These are phyloP conservation scores for Coemansia sp. DNA, from an alignment of 192 early-diverging fungal genomes.

Conservation along the genomic window DNA sequence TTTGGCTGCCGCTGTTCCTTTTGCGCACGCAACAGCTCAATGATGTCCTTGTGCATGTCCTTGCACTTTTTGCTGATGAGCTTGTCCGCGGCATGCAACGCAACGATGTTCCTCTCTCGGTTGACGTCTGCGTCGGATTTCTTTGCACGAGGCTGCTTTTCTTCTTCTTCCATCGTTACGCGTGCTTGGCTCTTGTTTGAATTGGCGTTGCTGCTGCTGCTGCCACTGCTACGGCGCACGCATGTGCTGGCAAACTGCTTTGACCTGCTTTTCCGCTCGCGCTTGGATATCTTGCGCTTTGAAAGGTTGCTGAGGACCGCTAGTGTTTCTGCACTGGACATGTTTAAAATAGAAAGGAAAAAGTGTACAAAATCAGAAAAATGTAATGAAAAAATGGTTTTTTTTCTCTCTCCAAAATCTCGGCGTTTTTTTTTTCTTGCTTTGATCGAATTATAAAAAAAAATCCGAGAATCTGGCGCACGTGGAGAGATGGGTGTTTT, in stretches of 20 bases:
- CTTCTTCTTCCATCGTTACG: background rate
- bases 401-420: background rate
- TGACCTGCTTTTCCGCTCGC: constrained; percentile 1
- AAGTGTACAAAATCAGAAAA: background rate
- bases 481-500: background rate
- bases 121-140: constrained; percentile 8
- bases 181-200: background rate
- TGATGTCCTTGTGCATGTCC: constrained; percentile 28
- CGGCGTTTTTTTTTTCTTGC: too few species aligned
- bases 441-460: background rate
- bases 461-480: background rate
- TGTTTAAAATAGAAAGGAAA: constrained; percentile 7
- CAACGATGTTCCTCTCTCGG: constrained; percentile 20
- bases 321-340: constrained; percentile 32
- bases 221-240: constrained; percentile 1
- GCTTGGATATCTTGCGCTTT: constrained; percentile 36
- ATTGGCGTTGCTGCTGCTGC: background rate
- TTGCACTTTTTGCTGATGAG: constrained; percentile 26
- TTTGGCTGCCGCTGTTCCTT: constrained; percentile 35
- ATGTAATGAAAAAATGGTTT: background rate
- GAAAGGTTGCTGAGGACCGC: constrained; percentile 27
- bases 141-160: background rate
- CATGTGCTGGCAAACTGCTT: constrained; percentile 6
- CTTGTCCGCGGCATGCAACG: constrained; percentile 24
- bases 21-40: constrained; percentile 43